These are phyloP conservation scores for Dryas integrifolia DNA, from an alignment of 331 rosid species.

Conservation along the genomic window DNA sequence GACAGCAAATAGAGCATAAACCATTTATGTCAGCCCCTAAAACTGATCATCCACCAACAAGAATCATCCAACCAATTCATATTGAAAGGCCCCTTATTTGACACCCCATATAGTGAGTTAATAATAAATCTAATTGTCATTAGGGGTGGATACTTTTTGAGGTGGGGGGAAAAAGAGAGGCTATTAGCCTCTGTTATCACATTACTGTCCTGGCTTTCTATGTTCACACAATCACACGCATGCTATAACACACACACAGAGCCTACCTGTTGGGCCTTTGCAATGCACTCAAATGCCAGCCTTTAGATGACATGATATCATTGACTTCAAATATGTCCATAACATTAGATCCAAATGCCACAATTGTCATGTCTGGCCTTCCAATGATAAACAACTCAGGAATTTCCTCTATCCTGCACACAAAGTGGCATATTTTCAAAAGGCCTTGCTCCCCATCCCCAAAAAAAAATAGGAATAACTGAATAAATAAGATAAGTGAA, in stretches of 20 bases:
- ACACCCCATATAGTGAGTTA: background rate
- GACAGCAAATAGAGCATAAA: background rate
- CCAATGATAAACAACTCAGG: conserved; percentile 75
- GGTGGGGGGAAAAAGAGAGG: background rate
- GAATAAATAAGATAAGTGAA: background rate
- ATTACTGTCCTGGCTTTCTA: too few species aligned
- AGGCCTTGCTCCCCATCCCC: background rate
- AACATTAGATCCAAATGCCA: conserved; percentile 78
- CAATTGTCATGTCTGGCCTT: conserved; percentile 88
- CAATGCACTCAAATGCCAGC: conserved; percentile 98
- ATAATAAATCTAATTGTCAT: background rate
- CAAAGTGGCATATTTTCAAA: conserved; percentile 16
- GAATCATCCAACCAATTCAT: background rate
- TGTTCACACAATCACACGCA: background rate
- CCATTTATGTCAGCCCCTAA: background rate
- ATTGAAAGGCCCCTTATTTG: background rate
- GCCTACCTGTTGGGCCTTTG: conserved; percentile 86
- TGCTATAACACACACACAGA: background rate
- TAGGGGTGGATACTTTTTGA: background rate
- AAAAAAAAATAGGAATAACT: conserved; percentile 1
- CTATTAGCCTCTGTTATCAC: background rate
- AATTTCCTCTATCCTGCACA: conserved; percentile 71
- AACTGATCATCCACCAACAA: background rate
- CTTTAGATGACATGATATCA: conserved; percentile 84
- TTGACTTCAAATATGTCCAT: conserved; percentile 91